Percentiles rank a stretch among this genome's conserved stretches.
These are phyloP conservation scores for Zymoseptoria passerinii DNA, from an alignment of 2,329 filamentous ascomycete genomes.

Conservation along the genomic window DNA sequence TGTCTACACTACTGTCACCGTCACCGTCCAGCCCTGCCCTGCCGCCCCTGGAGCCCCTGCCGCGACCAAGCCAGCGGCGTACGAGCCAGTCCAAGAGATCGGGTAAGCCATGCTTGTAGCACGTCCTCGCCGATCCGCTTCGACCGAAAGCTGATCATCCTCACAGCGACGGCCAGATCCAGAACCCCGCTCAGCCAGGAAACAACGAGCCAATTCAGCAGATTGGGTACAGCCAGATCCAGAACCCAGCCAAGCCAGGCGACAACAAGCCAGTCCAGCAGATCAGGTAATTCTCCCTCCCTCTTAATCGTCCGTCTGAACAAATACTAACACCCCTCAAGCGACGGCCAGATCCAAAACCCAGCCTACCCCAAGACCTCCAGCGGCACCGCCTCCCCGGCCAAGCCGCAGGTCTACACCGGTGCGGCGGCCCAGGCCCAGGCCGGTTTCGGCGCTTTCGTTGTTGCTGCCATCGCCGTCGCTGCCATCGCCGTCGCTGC, in stretches of 20 bases:
- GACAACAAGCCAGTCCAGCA: neutral
- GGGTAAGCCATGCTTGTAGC: neutral
- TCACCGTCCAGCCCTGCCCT: neutral
- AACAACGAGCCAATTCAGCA: neutral
- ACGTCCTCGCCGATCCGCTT: too few species aligned
- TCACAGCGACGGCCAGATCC: too few species aligned
- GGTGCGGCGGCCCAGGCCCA: slow-evolving; percentile 4
- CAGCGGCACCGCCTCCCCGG: neutral
- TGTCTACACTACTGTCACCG: neutral
- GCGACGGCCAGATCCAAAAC: neutral
- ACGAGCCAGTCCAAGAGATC: neutral
- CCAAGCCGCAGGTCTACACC: slow-evolving; percentile 1
- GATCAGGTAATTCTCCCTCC: neutral
- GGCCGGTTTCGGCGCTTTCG: slow-evolving; percentile 4
- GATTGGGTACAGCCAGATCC: neutral
- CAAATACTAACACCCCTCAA: neutral
- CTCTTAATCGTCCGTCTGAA: neutral
- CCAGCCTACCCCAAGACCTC: neutral
- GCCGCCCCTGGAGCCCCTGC: too few species aligned
- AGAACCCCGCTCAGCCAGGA: too few species aligned
- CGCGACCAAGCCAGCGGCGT: neutral
- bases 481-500: slow-evolving; percentile 5
- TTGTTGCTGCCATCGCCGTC: slow-evolving; percentile 3
- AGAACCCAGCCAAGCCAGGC: neutral
- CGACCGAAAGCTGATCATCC: too few species aligned